These are phyloP conservation scores for Decorospora gaudefroyi DNA, from an alignment of 2,329 filamentous ascomycete genomes.

Conservation along the genomic window DNA sequence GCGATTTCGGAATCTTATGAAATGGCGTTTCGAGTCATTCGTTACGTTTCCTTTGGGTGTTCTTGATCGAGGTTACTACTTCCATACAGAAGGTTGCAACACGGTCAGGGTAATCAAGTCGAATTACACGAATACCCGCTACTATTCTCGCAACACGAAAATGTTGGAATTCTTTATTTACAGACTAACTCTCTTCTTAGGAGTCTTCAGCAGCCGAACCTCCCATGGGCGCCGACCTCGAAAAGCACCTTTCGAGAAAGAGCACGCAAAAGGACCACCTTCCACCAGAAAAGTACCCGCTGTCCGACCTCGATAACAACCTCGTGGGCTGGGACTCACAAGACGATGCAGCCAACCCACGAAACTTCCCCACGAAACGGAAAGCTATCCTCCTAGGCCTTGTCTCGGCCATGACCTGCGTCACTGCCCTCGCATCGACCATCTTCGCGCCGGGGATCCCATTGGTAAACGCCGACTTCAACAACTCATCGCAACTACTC, in stretches of 20 bases:
- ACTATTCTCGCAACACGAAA: not conserved
- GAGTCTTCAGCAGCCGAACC: constrained; percentile 16
- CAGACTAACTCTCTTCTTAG: constrained; percentile 8
- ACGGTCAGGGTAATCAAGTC: constrained; percentile 1
- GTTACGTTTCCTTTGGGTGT: not conserved
- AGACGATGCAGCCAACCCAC: constrained; percentile 41
- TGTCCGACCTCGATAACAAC: constrained; percentile 41
- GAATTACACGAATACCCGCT: not conserved
- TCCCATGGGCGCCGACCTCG: constrained; percentile 33
- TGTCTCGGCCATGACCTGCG: constrained; percentile 40
- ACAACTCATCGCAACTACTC: constrained; percentile 40
- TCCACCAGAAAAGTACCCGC: constrained; percentile 35
- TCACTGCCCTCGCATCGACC: constrained; percentile 44
- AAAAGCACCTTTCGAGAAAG: constrained; percentile 39
- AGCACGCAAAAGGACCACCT: constrained; percentile 37
- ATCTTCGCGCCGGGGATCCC: constrained; percentile 45
- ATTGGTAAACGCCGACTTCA: constrained; percentile 39
- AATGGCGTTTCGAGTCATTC: no score
- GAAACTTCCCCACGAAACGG: constrained; percentile 35
- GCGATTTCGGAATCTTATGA: no score
- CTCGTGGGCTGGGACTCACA: constrained; percentile 46
- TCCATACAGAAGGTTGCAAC: not conserved
- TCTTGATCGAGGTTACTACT: not conserved
- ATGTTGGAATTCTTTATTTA: no score
- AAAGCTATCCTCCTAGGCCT: constrained; percentile 40